Conservation (phyloP, 2,329 filamentous ascomycete species). For the Beauveria pseudobassiana region DNA sequence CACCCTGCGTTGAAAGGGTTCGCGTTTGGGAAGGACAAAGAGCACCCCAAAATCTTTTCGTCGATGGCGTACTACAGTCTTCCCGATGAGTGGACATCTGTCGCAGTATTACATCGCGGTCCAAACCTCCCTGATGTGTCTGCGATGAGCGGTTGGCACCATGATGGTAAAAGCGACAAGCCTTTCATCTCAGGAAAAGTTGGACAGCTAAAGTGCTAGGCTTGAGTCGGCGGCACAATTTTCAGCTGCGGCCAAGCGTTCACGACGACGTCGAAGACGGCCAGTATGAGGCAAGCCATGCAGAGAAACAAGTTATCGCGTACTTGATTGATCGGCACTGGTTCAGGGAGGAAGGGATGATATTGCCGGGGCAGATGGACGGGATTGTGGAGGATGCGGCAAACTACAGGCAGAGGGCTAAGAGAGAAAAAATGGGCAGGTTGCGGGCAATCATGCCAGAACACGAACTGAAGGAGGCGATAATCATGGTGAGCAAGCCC, state of each 20-base stretch:
- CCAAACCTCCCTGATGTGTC: not conserved
- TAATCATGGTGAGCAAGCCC: not conserved
- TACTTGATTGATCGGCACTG: not conserved
- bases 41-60: accelerated
- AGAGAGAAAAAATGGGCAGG: not conserved
- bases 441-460: not conserved
- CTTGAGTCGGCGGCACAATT: not conserved
- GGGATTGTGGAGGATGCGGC: too few species aligned
- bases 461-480: not conserved
- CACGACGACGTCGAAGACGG: not conserved
- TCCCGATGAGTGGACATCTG: not conserved
- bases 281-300: not conserved
- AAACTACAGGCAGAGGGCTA: not conserved
- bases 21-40: not conserved
- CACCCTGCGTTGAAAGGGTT: too few species aligned
- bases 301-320: not conserved
- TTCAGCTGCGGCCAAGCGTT: not conserved
- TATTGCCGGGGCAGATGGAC: not conserved
- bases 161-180: not conserved
- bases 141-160: not conserved
- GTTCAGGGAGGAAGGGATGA: not conserved
- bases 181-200: not conserved
- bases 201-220: not conserved
- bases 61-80: not conserved
- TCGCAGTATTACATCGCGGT: not conserved